A percentile compares a stretch with the other conserved stretches of the same genome.
phyloP scores from a whole-genome alignment of 495 filamentous ascomycete genomes.

The Hypoxylon cercidicola region DNA sequence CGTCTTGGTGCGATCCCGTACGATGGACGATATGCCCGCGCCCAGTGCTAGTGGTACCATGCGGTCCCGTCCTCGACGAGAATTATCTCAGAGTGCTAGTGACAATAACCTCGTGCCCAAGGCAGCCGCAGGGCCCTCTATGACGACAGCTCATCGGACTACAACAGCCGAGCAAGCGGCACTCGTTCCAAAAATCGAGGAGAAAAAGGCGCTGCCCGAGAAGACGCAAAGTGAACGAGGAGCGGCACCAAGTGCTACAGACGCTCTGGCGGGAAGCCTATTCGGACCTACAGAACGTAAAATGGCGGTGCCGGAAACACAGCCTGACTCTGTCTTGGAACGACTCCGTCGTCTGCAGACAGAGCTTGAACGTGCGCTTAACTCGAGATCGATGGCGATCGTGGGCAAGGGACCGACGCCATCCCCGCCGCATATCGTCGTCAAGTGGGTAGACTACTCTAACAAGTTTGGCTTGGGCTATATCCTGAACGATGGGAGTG shows the following conservation, averaged over 20 bases:
- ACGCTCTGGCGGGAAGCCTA: constrained; percentile 44
- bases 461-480: constrained; percentile 91
- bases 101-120: constrained; percentile 34
- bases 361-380: constrained; percentile 67
- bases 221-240: constrained; percentile 17
- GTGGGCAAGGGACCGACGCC: constrained; percentile 53
- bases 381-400: constrained; percentile 62
- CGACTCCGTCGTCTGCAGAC: constrained; percentile 59
- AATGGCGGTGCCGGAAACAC: constrained; percentile 58
- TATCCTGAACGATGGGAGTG: constrained; percentile 83
- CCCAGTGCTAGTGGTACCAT: constrained; percentile 45
- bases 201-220: constrained; percentile 1
- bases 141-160: constrained; percentile 1
- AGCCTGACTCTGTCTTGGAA: constrained; percentile 63
- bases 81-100: constrained; percentile 33
- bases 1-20: constrained; percentile 36
- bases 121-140: constrained; percentile 14
- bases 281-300: constrained; percentile 63
- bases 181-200: constrained; percentile 5
- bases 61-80: constrained; percentile 43
- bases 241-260: constrained; percentile 1
- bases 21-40: constrained; percentile 33
- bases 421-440: constrained; percentile 67
- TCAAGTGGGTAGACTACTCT: constrained; percentile 96
- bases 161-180: constrained; percentile 1